phyloP scores from a whole-genome alignment of 2,329 filamentous ascomycete species.

The Capronia epimyces region DNA sequence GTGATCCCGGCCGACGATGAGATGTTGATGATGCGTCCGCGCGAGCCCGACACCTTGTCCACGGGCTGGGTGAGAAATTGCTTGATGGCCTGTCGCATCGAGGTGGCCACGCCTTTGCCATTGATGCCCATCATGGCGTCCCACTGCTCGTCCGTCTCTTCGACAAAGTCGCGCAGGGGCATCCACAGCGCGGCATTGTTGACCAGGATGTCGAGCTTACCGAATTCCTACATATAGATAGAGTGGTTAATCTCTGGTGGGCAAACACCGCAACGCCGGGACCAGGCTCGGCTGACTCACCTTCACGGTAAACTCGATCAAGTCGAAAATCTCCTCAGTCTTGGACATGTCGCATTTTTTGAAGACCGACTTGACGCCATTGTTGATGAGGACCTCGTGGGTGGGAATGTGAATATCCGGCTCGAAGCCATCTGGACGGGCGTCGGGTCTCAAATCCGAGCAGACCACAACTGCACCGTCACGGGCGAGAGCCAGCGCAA shows the following conservation, averaged over 20 bases:
- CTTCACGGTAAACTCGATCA: conserved; percentile 36
- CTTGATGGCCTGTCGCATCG: conserved; percentile 14
- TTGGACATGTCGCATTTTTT: conserved; percentile 8
- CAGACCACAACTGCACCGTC: conserved; percentile 43
- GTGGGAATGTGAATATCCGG: conserved; percentile 13
- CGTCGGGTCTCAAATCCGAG: conserved; percentile 34
- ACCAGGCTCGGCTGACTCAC: not conserved
- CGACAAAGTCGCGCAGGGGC: conserved; percentile 31
- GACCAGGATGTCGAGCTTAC: conserved; percentile 46
- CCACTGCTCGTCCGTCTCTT: conserved; percentile 46
- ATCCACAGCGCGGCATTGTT: conserved; percentile 49
- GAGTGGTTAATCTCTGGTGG: not conserved
- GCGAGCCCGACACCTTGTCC: conserved; percentile 40
- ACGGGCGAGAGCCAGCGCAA: conserved; percentile 38
- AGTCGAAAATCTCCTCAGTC: conserved; percentile 4
- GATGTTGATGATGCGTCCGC: conserved; percentile 53
- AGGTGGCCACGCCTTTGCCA: conserved; percentile 45
- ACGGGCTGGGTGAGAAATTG: conserved; percentile 51
- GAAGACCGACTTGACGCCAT: conserved; percentile 8
- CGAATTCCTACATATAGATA: not conserved
- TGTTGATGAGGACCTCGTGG: conserved; percentile 9
- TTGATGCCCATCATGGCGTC: conserved; percentile 52
- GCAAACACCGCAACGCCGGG: not conserved
- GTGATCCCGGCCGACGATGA: conserved; percentile 30
- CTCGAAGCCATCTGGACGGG: conserved; percentile 16